Percentiles rank a stretch among this genome's conserved stretches.
These are phyloP conservation scores for Thyridium curvatum DNA, from an alignment of 2,329 filamentous ascomycete genomes.

Conservation along the genomic window DNA sequence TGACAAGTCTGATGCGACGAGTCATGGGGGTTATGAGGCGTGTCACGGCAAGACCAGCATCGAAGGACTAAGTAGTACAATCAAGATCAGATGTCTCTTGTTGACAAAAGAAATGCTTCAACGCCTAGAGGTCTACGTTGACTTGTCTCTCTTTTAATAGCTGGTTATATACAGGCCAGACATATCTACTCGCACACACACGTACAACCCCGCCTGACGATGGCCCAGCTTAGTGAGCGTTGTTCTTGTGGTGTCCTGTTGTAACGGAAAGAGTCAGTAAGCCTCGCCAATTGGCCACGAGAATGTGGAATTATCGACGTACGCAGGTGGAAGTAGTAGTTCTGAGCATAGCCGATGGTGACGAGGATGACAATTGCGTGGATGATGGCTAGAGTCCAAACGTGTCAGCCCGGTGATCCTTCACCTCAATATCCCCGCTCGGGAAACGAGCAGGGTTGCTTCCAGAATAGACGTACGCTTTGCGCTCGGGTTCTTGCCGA, in stretches of 20 bases:
- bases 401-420: constrained; percentile 15
- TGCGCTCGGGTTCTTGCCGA: constrained; percentile 85
- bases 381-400: constrained; percentile 62
- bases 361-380: constrained; percentile 77
- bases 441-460: background rate
- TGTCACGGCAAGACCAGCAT: background rate
- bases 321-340: constrained; percentile 99
- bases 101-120: constrained; percentile 18
- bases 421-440: too few species aligned
- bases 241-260: constrained; percentile 99
- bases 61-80: too few species aligned
- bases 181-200: constrained; percentile 7
- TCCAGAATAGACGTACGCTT: constrained; percentile 63
- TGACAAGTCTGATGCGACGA: too few species aligned
- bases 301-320: constrained; percentile 22
- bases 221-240: constrained; percentile 72
- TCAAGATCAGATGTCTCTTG: too few species aligned
- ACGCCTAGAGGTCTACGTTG: constrained; percentile 16
- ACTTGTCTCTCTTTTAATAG: constrained; percentile 28
- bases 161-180: constrained; percentile 35
- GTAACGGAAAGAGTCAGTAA: background rate
- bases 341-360: constrained; percentile 84
- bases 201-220: constrained; percentile 4
- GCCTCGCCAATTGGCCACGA: background rate
- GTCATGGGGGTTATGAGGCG: too few species aligned